phyloP scores from a whole-genome alignment of 2,329 filamentous ascomycete genomes.

The Cladosporium cucumerinum region DNA sequence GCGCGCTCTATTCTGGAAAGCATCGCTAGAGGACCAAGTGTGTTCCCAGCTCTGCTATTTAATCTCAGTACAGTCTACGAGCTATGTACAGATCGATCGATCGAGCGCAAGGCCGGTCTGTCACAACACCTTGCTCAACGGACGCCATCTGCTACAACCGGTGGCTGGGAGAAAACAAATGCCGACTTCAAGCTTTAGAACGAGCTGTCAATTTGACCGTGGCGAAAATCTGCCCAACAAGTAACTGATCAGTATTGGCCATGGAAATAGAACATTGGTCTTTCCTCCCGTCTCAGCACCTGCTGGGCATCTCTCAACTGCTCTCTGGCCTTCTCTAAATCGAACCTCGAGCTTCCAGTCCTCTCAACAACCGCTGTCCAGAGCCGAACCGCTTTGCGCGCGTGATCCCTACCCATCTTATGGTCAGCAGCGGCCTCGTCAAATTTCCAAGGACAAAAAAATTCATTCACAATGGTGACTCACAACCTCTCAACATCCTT shows the following conservation, averaged over 20 bases:
- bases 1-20: conserved; percentile 65
- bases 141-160: conserved; percentile 20
- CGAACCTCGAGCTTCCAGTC: background rate
- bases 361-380: background rate
- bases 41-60: conserved; percentile 79
- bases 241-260: background rate
- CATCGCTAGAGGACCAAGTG: conserved; percentile 57
- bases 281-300: background rate
- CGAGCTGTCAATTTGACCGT: background rate
- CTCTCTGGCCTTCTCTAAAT: background rate
- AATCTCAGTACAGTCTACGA: conserved; percentile 92
- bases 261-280: background rate
- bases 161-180: conserved; percentile 32
- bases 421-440: background rate
- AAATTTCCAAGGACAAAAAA: background rate
- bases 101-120: conserved; percentile 66
- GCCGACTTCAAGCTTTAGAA: conserved; percentile 33
- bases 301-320: background rate
- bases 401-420: background rate
- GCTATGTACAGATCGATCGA: conserved; percentile 75
- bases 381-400: background rate
- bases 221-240: background rate
- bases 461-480: background rate
- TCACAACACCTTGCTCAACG: conserved; percentile 40
- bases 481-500: background rate